A percentile compares a stretch with the other conserved stretches of the same genome.
Conservation (phyloP, 306 rosid species). For the Vigna hirtella region DNA sequence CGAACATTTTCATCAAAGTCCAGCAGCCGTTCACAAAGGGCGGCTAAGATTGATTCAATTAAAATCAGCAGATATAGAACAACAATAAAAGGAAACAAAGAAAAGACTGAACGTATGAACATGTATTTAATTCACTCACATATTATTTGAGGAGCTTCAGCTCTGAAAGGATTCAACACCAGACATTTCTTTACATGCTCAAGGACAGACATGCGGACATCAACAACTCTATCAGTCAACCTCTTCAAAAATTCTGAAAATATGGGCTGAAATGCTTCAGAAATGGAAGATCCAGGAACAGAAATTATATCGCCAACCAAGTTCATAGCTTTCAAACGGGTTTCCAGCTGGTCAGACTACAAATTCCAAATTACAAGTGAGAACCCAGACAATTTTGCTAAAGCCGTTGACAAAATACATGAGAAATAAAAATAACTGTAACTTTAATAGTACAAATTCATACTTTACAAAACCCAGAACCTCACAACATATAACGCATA, state of each 20-base stretch:
- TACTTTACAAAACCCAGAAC: constrained; percentile 33
- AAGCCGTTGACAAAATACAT: constrained; percentile 17
- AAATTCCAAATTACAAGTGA: constrained; percentile 48
- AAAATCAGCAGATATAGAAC: constrained; percentile 46
- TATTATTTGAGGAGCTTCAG: constrained; percentile 80
- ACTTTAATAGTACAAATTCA: constrained; percentile 32
- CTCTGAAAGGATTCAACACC: constrained; percentile 76
- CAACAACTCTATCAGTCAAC: constrained; percentile 89
- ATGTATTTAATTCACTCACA: constrained; percentile 58
- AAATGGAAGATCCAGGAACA: constrained; percentile 71
- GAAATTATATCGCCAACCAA: constrained; percentile 92
- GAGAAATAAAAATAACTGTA: constrained; percentile 10
- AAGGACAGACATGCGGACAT: constrained; percentile 88
- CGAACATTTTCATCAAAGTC: constrained; percentile 96
- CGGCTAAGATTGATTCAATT: constrained; percentile 64
- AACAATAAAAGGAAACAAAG: background rate
- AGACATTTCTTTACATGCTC: constrained; percentile 87
- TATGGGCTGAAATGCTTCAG: constrained; percentile 91
- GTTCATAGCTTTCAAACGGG: constrained; percentile 89
- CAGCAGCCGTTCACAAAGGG: constrained; percentile 93
- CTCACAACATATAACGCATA: constrained; percentile 27
- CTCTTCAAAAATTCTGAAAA: constrained; percentile 94
- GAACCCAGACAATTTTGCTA: constrained; percentile 38
- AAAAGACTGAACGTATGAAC: constrained; percentile 10
- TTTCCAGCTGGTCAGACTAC: constrained; percentile 94